Base-by-base conservation (phyloP, 73 alveolate species). In the Halteria grandinella region DNA sequence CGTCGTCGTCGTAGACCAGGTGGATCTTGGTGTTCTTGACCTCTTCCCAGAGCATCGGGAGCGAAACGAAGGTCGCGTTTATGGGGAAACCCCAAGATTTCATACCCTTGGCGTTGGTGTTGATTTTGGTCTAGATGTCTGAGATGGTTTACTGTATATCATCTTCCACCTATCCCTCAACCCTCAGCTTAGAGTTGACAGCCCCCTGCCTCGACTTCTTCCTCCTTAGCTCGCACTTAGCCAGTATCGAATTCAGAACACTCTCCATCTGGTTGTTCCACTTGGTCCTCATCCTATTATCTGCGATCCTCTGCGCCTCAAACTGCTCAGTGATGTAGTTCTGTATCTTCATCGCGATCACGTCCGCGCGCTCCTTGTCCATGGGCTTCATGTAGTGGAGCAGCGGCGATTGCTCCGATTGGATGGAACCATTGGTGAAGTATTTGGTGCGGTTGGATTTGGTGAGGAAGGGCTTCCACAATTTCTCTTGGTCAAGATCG, bases 401-500 rank as follows among this genome's bases (percentile, higher is more conserved):
- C 72, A 91, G 63, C 47, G 93, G 94, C 17, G 87, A 77, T 76
- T 91, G 94, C 1, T 92, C 76, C 5, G 98, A 78, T 34, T 82
- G 62, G n/a, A 85, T 76, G 39, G 33, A 25, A 3, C 75, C 95
- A 63, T 78, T 69, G 18, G 90, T 96, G 89, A 86, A 79, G 75
- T 54, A 87, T 39, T 73, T 77, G 49, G 58, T 87, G 69, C 47
- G 83, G 41, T 79, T 81, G 8, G 55, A 86, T 70, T 86, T 92
- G 43, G 82, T 94, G 50, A 97, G 83, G 69, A 97, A 95, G 14
- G 99, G 98, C 50, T 59, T 84, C 99, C 99, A 97, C 36, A 47
- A 39, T 25, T 90, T 77, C 23, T 75, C 55, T 60, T 95, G 86
- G 32, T 92, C 97, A 8, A 97, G 44, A 74, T 95, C 91, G 75